Evolutionary conservation across 768 basidiomycete species (phyloP).

Genomic region (Exidia glandulosa): DNA sequence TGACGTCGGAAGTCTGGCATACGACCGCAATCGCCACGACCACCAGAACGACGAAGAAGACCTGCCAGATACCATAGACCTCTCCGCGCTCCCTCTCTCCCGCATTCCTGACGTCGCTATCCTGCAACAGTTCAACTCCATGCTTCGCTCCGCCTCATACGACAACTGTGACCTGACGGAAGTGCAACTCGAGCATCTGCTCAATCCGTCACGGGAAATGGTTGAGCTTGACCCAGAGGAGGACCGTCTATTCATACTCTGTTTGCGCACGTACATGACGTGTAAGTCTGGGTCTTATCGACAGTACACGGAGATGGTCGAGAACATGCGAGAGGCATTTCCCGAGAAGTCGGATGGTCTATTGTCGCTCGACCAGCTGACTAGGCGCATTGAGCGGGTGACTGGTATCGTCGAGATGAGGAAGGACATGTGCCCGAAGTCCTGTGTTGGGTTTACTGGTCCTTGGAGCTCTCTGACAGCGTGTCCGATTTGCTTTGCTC

Average conservation of each 20-base stretch:
- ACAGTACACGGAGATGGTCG: not conserved
- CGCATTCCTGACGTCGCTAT: not conserved
- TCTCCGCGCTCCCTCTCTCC: too few relatives aligned
- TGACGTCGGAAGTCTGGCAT: too few relatives aligned
- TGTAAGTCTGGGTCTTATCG: not conserved
- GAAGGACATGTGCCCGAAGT: constrained; percentile 32
- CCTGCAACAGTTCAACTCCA: not conserved
- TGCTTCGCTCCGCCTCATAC: not conserved
- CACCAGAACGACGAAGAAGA: not conserved
- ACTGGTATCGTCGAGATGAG: constrained; percentile 25
- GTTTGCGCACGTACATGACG: not conserved
- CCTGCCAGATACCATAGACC: not conserved
- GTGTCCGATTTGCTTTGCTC: constrained; percentile 23
- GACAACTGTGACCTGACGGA: not conserved
- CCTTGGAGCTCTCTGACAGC: constrained; percentile 18
- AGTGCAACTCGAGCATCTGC: not conserved
- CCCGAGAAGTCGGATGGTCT: not conserved
- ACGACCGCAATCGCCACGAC: not conserved
- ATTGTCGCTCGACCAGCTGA: constrained; percentile 20
- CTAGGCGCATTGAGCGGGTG: constrained; percentile 14
- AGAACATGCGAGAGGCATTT: not conserved
- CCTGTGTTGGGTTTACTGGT: constrained; percentile 31
- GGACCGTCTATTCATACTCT: not conserved
- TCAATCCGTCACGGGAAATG: not conserved
- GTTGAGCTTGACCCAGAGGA: not conserved